Evolutionary conservation across 495 filamentous ascomycete genomes (phyloP).

Genomic region (Penicillium canariense): DNA sequence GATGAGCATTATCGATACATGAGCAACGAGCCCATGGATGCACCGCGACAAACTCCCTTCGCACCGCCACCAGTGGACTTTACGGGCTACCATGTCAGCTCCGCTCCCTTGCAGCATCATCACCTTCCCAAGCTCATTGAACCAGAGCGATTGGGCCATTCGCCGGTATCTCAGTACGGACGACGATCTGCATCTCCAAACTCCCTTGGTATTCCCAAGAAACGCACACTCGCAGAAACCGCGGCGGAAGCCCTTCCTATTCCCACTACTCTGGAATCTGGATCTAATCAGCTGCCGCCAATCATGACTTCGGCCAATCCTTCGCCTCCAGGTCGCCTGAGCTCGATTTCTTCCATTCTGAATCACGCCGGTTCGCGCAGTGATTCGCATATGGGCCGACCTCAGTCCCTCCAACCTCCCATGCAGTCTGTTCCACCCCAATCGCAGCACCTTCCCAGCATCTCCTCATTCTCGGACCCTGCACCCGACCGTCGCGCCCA

Average conservation of each 20-base stretch:
- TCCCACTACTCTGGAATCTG: slow-evolving; percentile 34
- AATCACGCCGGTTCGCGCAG: slow-evolving; percentile 50
- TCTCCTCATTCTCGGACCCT: slow-evolving; percentile 50
- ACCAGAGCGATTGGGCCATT: slow-evolving; percentile 34
- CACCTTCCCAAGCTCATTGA: slow-evolving; percentile 43
- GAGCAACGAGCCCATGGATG: slow-evolving; percentile 37
- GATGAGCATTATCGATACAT: slow-evolving; percentile 56
- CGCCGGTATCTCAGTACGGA: slow-evolving; percentile 36
- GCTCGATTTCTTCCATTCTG: slow-evolving; percentile 78
- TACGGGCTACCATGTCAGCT: slow-evolving; percentile 42
- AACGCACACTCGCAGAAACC: slow-evolving; percentile 43
- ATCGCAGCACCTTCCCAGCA: slow-evolving; percentile 35
- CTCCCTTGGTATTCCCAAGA: slow-evolving; percentile 38
- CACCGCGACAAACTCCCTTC: slow-evolving; percentile 32
- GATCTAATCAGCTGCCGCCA: slow-evolving; percentile 46
- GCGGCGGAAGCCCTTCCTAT: slow-evolving; percentile 28
- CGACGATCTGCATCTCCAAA: slow-evolving; percentile 44
- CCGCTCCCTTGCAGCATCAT: slow-evolving; percentile 40
- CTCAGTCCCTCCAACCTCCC: slow-evolving; percentile 33
- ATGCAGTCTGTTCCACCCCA: slow-evolving; percentile 26
- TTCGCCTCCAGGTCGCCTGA: slow-evolving; percentile 54
- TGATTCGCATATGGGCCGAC: slow-evolving; percentile 48
- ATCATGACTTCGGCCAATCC: slow-evolving; percentile 44
- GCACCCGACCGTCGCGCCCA: slow-evolving; percentile 62
- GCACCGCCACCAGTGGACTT: slow-evolving; percentile 53